phyloP scores from a whole-genome alignment of 2,329 filamentous ascomycete species.

The Neonectria hederae region DNA sequence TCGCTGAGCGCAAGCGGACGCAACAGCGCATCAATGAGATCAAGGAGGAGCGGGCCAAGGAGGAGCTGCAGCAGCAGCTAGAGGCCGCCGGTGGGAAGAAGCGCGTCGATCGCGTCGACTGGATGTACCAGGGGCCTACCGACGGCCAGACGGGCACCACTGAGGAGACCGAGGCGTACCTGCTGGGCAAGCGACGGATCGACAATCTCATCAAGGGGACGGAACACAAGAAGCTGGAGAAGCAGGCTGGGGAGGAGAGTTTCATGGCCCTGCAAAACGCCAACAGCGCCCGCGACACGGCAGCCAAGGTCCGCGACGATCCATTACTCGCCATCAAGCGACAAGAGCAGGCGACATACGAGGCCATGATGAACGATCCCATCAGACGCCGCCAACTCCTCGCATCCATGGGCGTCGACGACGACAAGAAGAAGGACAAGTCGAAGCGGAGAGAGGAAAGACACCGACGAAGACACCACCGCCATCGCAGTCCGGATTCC shows the following conservation, averaged over 20 bases:
- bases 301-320: conserved; percentile 88
- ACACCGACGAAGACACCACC: conserved; percentile 56
- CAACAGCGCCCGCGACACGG: conserved; percentile 81
- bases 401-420: conserved; percentile 66
- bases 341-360: conserved; percentile 85
- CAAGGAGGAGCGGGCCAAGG: conserved; percentile 90
- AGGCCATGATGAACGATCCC: conserved; percentile 82
- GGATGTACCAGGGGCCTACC: conserved; percentile 95
- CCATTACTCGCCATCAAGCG: conserved; percentile 93
- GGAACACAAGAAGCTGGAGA: conserved; percentile 83
- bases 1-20: conserved; percentile 94
- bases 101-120: conserved; percentile 86
- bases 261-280: conserved; percentile 72
- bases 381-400: conserved; percentile 74
- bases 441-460: conserved; percentile 44
- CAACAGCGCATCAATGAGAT: conserved; percentile 92
- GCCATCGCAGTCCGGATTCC: conserved; percentile 52
- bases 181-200: conserved; percentile 91
- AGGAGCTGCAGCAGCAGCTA: conserved; percentile 89
- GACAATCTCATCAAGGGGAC: conserved; percentile 83
- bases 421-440: conserved; percentile 57
- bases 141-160: conserved; percentile 77
- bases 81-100: conserved; percentile 88
- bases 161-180: conserved; percentile 93
- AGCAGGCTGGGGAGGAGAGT: conserved; percentile 70